Evolutionary conservation across 2,329 filamentous ascomycete species (phyloP).

Genomic region (Aphanocladium album): DNA sequence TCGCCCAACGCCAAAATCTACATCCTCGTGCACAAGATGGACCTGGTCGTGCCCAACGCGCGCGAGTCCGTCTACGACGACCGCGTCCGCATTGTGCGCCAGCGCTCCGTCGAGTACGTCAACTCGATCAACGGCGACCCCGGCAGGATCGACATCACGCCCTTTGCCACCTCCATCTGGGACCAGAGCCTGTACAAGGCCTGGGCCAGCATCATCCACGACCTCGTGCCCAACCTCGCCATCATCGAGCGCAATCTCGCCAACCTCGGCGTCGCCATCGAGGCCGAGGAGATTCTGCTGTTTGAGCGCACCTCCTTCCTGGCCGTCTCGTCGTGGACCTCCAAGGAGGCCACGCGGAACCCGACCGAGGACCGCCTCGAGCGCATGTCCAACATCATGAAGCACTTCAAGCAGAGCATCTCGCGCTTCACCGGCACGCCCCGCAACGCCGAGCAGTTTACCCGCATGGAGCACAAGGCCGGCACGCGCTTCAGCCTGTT

Average conservation of each 20-base stretch:
- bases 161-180: conserved; percentile 96
- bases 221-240: conserved; percentile 87
- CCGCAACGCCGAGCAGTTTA: conserved; percentile 76
- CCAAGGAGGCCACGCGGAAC: conserved; percentile 68
- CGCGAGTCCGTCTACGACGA: conserved; percentile 82
- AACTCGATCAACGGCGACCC: conserved; percentile 29
- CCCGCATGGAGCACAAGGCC: conserved; percentile 75
- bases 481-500: conserved; percentile 81
- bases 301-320: conserved; percentile 96
- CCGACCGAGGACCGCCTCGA: conserved; percentile 92
- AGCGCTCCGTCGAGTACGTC: conserved; percentile 59
- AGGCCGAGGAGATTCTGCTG: conserved; percentile 88
- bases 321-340: conserved; percentile 88
- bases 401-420: conserved; percentile 89
- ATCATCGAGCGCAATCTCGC: conserved; percentile 83
- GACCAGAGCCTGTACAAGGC: conserved; percentile 97
- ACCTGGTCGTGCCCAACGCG: conserved; percentile 76
- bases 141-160: conserved; percentile 61
- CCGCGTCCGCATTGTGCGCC: conserved; percentile 69
- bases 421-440: conserved; percentile 73
- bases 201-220: conserved; percentile 97
- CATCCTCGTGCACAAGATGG: conserved; percentile 97
- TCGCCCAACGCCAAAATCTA: conserved; percentile 80
- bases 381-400: conserved; percentile 92
- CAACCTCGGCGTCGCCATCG: conserved; percentile 76